Evolutionary conservation across 2,329 filamentous ascomycete genomes (phyloP).

Genomic region (Boeremia lycopersici): DNA sequence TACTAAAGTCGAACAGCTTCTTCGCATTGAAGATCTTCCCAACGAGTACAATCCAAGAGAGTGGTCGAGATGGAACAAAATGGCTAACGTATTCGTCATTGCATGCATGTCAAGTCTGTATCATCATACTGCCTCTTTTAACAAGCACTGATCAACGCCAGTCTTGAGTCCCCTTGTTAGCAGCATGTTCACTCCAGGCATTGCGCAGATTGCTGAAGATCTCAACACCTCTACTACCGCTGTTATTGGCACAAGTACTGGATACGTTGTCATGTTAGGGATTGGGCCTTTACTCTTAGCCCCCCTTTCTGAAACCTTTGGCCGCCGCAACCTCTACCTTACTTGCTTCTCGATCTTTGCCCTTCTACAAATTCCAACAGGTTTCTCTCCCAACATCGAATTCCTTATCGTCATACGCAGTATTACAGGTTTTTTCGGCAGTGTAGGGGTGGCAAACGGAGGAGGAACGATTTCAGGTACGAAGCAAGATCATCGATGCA

Average conservation of each 20-base stretch:
- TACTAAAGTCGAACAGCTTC: slow-evolving; percentile 16
- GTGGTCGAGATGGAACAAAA: slow-evolving; percentile 54
- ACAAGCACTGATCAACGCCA: slow-evolving; percentile 15
- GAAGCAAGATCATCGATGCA: neutral
- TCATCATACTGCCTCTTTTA: neutral
- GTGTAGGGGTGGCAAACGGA: slow-evolving; percentile 58
- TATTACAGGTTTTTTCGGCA: slow-evolving; percentile 57
- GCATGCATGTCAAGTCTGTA: slow-evolving; percentile 55
- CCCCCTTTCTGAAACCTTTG: slow-evolving; percentile 56
- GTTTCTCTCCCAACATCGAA: slow-evolving; percentile 54
- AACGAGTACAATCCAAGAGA: slow-evolving; percentile 54
- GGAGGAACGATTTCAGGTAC: slow-evolving; percentile 53
- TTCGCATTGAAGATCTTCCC: slow-evolving; percentile 35
- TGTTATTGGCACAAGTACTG: slow-evolving; percentile 58
- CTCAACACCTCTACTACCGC: slow-evolving; percentile 49
- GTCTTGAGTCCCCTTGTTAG: slow-evolving; percentile 55
- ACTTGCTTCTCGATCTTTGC: slow-evolving; percentile 54
- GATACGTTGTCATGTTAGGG: slow-evolving; percentile 58
- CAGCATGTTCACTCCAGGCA: slow-evolving; percentile 60
- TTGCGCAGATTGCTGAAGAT: slow-evolving; percentile 56
- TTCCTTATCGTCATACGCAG: slow-evolving; percentile 54
- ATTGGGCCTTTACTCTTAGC: slow-evolving; percentile 55
- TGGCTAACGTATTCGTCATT: slow-evolving; percentile 58
- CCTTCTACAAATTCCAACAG: slow-evolving; percentile 55
- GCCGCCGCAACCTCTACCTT: slow-evolving; percentile 53